Conservation (phyloP, 768 basidiomycete genomes). For the Macrocybe gigantea region DNA sequence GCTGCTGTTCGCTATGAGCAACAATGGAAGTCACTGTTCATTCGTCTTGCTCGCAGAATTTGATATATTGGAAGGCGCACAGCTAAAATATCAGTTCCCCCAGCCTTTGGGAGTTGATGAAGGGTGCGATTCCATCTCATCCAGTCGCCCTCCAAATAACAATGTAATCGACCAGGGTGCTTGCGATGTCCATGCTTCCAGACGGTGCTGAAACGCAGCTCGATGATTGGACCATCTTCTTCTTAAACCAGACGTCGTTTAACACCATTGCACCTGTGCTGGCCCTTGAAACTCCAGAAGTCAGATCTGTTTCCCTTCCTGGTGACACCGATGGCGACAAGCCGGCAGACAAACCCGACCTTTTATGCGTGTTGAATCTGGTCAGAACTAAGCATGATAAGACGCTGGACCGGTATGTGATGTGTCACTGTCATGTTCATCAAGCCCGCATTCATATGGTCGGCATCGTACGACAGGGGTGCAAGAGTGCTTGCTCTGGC, state of each 20-base stretch:
- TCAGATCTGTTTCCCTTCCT: slow-evolving; percentile 27
- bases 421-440: background rate
- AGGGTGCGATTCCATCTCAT: slow-evolving; percentile 48
- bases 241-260: slow-evolving; percentile 89
- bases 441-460: background rate
- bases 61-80: slow-evolving; percentile 92
- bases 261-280: slow-evolving; percentile 83
- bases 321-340: slow-evolving; percentile 23
- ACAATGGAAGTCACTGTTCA: slow-evolving; percentile 73
- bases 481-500: slow-evolving; percentile 94
- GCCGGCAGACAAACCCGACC: slow-evolving; percentile 34
- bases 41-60: slow-evolving; percentile 98
- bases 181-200: slow-evolving; percentile 97
- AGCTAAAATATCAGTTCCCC: slow-evolving; percentile 93
- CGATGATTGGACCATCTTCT: slow-evolving; percentile 99
- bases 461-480: slow-evolving; percentile 48
- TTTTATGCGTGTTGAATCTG: slow-evolving; percentile 85
- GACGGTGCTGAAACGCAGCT: slow-evolving; percentile 94
- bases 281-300: slow-evolving; percentile 56
- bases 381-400: slow-evolving; percentile 92
- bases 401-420: slow-evolving; percentile 61
- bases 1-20: slow-evolving; percentile 35
- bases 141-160: slow-evolving; percentile 1
- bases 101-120: slow-evolving; percentile 93
- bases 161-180: slow-evolving; percentile 43